Evolutionary conservation across 108 stramenopile genomes (phyloP), one percentile per base, ranked within the genome.

Genomic region (Aurantiochytrium sp.): DNA sequence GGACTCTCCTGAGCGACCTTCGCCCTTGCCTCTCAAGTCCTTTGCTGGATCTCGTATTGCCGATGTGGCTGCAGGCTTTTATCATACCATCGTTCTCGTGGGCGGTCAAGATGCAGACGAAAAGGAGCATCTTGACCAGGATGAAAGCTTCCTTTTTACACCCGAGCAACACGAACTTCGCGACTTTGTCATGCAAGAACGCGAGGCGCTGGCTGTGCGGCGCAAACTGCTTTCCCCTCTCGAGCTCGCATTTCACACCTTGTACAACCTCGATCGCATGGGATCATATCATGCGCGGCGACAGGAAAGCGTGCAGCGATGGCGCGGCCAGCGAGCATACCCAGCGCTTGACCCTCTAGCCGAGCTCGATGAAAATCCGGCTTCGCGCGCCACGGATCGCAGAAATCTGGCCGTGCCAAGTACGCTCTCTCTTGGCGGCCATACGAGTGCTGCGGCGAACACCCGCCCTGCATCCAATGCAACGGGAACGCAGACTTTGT

Each of bases 61-160:
- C 59, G 92, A 92, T 23, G 87, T 94, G 45, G 94, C 94, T 14
- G 93, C 94, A 45, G 94, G 94, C 29, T 94, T 94, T 25, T 94
- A 94, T 87, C 94, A 94, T 90, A 94, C 94, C 49, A 87, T 94
- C 16, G 91, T 94, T 60, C 72, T 92, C n/a, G 49, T 64, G 4
- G 89, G 89, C 18, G 76, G 47, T 8, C 57, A 60, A 43, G 89
- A 90, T 28, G 16, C n/a, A 10, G 89, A 90, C 18, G 89, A 23
- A 5, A 53, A 89, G n/a, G 35, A 25, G n/a, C 45, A 47, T 2
- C 16, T 53, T 23, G 76, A 83, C 28, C n/a, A 83, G 51, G 76
- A 83, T 3, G 76, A 69, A 18, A 69, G 64, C 64, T 69, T 69
- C 42, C 64, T 69, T 12, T 69, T 69, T 42, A 42, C 64, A 42